Conservation (phyloP, 306 rosid species). For the Benincasa hispida region DNA sequence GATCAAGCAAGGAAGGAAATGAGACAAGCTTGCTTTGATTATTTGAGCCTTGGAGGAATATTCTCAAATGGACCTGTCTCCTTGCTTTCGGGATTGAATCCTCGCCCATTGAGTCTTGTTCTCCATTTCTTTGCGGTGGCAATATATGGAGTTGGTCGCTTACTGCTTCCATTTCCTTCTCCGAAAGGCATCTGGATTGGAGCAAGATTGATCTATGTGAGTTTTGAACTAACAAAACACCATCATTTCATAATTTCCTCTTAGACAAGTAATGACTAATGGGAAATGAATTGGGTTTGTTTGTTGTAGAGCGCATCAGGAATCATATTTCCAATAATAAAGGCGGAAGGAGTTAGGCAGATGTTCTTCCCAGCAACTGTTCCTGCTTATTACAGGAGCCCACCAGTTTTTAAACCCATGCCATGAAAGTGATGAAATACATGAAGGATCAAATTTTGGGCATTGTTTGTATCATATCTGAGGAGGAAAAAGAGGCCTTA, state of each 20-base stretch:
- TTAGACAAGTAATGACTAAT: not conserved
- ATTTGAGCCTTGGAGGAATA: conserved; percentile 79
- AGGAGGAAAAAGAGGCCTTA: not conserved
- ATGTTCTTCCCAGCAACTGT: conserved; percentile 86
- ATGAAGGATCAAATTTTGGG: not conserved
- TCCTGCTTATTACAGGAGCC: conserved; percentile 73
- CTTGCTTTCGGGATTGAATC: conserved; percentile 74
- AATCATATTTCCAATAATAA: conserved; percentile 79
- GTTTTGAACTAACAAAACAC: conserved; percentile 11
- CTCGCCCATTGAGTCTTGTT: conserved; percentile 41
- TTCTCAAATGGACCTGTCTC: conserved; percentile 76
- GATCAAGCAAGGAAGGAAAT: conserved; percentile 92
- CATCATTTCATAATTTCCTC: not conserved
- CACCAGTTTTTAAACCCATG: conserved; percentile 15
- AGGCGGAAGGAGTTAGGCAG: conserved; percentile 93
- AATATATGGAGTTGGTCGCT: conserved; percentile 48
- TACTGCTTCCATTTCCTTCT: conserved; percentile 57
- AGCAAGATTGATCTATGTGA: conserved; percentile 43
- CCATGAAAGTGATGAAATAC: not conserved
- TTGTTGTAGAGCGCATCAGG: conserved; percentile 78
- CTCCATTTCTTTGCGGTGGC: conserved; percentile 63
- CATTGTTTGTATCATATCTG: not conserved
- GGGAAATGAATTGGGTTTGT: not conserved
- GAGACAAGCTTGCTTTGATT: conserved; percentile 98
- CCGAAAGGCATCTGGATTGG: conserved; percentile 39